Base-by-base conservation (phyloP, 345 rosid species). In the Gossypium longicalyx region DNA sequence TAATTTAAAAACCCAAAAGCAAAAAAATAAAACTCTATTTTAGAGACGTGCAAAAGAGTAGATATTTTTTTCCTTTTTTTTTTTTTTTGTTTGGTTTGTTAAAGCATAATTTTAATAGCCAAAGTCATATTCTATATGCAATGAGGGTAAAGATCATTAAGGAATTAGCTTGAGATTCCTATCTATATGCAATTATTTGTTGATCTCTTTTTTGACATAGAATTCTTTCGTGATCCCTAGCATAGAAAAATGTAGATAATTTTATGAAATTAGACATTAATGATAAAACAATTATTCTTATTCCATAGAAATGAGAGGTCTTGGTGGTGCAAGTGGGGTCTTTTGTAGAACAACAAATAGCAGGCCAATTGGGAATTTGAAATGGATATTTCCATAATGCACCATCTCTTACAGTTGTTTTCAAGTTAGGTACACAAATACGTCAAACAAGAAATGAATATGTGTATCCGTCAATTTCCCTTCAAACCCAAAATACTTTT, bases 391-490 rank as follows among this genome's bases (percentile, higher is more conserved):
- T 27, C 11, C 20, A 38, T 12, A 15, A 41, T 29, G 48, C 48
- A 38, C 68, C 68, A 34, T 12, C 34, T 38, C 34, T 34, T 5
- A 49, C 25, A 49, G 44, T 60, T 9, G 59, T 41, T 29, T 23
- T 19, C 20, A 15, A 9, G 41, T 38, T 27, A 58, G 70, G 69
- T 71, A 80, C 74, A 5, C 78, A 76, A 59, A 25, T 74, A 65
- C 56, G 81, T 79, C 51, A 82, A 80, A 74, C 70, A 47, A 63
- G 44, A 34, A 2, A 34, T 7, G 44, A 63, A 29, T 7, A 59
- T 45, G 3, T 1, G 41, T 1, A 29, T 44, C 67, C 34, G 44
- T 15, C 67, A 62, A 5, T 15, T 29, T 29, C 10, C 67, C 34
- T 58, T 58, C 11, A 9, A 58, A 11, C 12, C 62, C 62, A 58